phyloP scores from a whole-genome alignment of 1,139 yeast genomes.

The Saccharomyces hybrid region DNA sequence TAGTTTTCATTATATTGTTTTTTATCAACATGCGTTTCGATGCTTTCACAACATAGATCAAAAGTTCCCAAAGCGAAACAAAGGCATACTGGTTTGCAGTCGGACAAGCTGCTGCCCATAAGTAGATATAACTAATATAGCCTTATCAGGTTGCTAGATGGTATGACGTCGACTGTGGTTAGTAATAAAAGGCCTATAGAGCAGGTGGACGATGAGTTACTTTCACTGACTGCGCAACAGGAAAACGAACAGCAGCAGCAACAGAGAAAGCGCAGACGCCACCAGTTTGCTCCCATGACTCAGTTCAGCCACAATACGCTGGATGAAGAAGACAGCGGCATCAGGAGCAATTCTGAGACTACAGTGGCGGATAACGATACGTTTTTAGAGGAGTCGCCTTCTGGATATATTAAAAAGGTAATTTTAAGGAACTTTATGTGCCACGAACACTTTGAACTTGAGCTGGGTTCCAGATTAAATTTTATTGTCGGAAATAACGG shows the following conservation, averaged over 20 bases:
- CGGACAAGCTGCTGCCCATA: not conserved
- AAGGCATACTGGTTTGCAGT: not conserved
- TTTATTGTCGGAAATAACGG: constrained; percentile 94
- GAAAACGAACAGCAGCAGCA: constrained; percentile 7
- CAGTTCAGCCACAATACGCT: constrained; percentile 15
- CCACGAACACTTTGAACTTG: constrained; percentile 69
- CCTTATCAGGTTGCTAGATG: not conserved
- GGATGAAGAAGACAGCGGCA: not conserved
- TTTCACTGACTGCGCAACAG: constrained; percentile 13
- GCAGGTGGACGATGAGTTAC: constrained; percentile 13
- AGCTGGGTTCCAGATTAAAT: constrained; percentile 76
- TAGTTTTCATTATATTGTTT: not conserved
- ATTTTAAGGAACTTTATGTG: constrained; percentile 70
- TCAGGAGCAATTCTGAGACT: not conserved
- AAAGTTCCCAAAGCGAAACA: not conserved
- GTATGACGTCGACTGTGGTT: constrained; percentile 1
- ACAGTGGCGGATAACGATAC: constrained; percentile 1
- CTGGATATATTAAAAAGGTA: constrained; percentile 45
- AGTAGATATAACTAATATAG: not conserved
- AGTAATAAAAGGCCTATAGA: constrained; percentile 11
- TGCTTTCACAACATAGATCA: not conserved
- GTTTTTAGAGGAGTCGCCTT: constrained; percentile 13
- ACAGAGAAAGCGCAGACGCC: constrained; percentile 15
- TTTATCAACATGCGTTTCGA: not conserved
- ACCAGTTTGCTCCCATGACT: constrained; percentile 26